Evolutionary conservation across 164 flowering plant species (phyloP), one percentile per base, ranked within the genome.

Genomic region (Piper betle): DNA sequence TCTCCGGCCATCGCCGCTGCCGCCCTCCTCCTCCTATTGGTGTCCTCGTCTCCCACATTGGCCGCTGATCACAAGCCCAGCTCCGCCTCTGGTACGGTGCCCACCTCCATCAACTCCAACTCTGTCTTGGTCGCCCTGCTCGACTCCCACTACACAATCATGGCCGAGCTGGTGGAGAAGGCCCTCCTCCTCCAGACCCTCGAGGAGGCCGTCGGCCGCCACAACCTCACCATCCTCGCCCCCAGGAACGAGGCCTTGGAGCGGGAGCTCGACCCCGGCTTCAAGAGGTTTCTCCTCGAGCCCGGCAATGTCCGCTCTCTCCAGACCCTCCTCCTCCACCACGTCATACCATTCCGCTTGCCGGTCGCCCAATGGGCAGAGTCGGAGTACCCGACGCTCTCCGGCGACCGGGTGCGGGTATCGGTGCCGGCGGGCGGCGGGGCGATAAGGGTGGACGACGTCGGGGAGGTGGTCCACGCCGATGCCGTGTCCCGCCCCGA

Each of bases 61-160:
- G 73, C 75, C 3, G 64, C 60, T n/a, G n/a, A n/a, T n/a, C n/a
- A n/a, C 68, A 69, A 13, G 39, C 40, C 3, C 12, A 57, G 67
- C 10, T 53, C 57, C n/a, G n/a, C n/a, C 25, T 39, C 67, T 4
- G 48, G 37, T 55, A 46, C 74, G 19, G 66, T 67, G 5, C 75
- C 69, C 43, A 2, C 33, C 7, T 7, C 33, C 38, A 78, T 86
- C 62, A 84, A 81, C 70, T 86, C 93, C 59, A 84, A 86, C 67
- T 86, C 93, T 1, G 83, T 86, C 50, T 79, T 86, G 6, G 89
- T 86, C 0, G 88, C 93, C 18, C 81, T 86, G 5, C 86, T 86
- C 39, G 94, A 86, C 77, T 86, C 94, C 25, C 94, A 83, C 60
- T 86, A 84, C 77, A 84, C 94, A 0, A 89, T 84, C 61, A 74